These are phyloP conservation scores for Sambucus nigra DNA, from an alignment of 129 eudicot species.

Conservation along the genomic window DNA sequence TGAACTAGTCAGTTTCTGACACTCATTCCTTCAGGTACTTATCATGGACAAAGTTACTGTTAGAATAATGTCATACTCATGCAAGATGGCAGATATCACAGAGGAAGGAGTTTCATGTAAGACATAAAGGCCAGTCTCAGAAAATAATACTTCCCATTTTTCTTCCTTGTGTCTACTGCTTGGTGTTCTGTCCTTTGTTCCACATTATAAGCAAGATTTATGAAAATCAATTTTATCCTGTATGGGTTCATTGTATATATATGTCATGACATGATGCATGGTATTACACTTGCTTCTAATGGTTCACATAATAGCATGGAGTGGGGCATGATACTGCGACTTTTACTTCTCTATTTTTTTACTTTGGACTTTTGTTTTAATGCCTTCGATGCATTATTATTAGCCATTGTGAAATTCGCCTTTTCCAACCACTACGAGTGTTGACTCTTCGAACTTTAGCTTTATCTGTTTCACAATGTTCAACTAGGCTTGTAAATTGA, in stretches of 20 bases:
- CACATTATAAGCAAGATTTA: too few species aligned
- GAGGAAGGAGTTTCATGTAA: conserved; percentile 98
- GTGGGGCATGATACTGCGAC: neutral
- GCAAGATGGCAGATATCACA: conserved; percentile 98
- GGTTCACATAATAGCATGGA: neutral
- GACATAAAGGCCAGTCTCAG: conserved; percentile 37
- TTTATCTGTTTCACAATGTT: too few species aligned
- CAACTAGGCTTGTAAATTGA: too few species aligned
- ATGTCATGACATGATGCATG: neutral
- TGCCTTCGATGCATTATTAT: too few species aligned
- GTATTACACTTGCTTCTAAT: neutral
- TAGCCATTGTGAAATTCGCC: too few species aligned
- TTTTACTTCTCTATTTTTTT: too few species aligned
- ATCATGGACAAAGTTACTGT: conserved; percentile 87
- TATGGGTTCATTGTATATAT: neutral
- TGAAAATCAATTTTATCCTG: too few species aligned
- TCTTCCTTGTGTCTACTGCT: neutral
- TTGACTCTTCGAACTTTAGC: too few species aligned
- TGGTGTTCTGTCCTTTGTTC: neutral
- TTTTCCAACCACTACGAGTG: too few species aligned
- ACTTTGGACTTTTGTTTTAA: too few species aligned
- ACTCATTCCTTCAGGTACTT: conserved; percentile 55
- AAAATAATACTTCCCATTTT: conserved; percentile 2
- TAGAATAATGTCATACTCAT: conserved; percentile 76
- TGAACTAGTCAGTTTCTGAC: conserved; percentile 6